A percentile compares a stretch with the other conserved stretches of the same genome.
These are phyloP conservation scores for Xerocomellus chrysenteron DNA, from an alignment of 768 basidiomycete species.

Conservation along the genomic window DNA sequence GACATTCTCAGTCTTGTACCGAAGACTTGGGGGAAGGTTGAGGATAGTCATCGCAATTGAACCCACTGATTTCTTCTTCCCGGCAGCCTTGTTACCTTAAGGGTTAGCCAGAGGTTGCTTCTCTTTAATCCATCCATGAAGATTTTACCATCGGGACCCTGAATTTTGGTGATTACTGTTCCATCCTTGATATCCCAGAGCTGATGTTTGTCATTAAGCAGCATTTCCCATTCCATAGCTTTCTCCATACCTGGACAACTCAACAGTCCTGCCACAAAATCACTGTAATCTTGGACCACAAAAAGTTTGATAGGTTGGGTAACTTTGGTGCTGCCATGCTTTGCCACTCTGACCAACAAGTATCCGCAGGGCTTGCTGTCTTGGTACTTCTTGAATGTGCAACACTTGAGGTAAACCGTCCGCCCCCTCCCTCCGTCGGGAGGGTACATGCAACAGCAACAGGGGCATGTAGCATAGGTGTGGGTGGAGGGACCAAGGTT, in stretches of 20 bases:
- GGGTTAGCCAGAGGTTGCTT: slow-evolving; percentile 21
- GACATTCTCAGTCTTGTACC: slow-evolving; percentile 33
- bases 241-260: slow-evolving; percentile 27
- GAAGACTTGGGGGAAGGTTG: slow-evolving; percentile 21
- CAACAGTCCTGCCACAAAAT: slow-evolving; percentile 30
- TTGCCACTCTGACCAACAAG: neutral
- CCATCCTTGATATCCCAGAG: neutral
- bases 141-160: neutral
- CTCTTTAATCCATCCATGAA: slow-evolving; percentile 7
- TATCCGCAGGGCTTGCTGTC: slow-evolving; percentile 17
- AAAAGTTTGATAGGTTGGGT: slow-evolving; percentile 14
- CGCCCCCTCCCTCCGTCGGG: too few relatives aligned
- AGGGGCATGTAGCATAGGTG: slow-evolving; percentile 26
- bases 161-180: neutral
- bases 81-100: slow-evolving; percentile 18
- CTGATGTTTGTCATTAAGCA: neutral
- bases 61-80: slow-evolving; percentile 10
- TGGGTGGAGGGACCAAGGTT: slow-evolving; percentile 18
- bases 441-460: slow-evolving; percentile 26
- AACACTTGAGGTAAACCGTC: slow-evolving; percentile 18
- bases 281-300: slow-evolving; percentile 27
- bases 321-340: neutral
- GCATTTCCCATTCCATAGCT: slow-evolving; percentile 21
- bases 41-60: slow-evolving; percentile 17
- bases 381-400: slow-evolving; percentile 15